Percentiles rank a stretch among this genome's conserved stretches.
These are phyloP conservation scores for Buxus sempervirens DNA, from an alignment of 164 flowering plant species.

Conservation along the genomic window DNA sequence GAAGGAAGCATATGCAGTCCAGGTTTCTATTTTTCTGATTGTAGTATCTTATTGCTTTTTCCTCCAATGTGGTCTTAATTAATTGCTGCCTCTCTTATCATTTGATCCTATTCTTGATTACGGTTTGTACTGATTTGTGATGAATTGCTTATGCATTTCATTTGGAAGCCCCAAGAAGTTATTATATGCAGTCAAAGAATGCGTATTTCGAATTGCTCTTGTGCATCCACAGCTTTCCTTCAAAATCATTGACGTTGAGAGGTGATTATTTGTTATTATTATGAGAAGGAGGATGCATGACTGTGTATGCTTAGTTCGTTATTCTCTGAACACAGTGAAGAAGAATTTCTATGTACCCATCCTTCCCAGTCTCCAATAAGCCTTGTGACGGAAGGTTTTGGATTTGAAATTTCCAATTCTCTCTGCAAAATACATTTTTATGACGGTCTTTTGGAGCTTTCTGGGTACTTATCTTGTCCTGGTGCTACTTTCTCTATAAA, in stretches of 20 bases:
- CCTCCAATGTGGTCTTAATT: background rate
- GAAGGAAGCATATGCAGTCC: constrained; percentile 76
- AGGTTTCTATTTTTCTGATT: constrained; percentile 42
- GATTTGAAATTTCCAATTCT: constrained; percentile 44
- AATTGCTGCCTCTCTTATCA: constrained; percentile 4
- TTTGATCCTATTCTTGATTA: background rate
- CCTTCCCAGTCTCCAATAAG: constrained; percentile 62
- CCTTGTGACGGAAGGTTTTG: constrained; percentile 53
- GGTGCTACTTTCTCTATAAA: constrained; percentile 36
- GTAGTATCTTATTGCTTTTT: background rate
- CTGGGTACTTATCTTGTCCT: constrained; percentile 71
- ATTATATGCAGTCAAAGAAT: constrained; percentile 66
- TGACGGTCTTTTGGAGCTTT: constrained; percentile 53
- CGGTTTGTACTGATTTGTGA: constrained; percentile 14
- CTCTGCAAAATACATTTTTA: constrained; percentile 43
- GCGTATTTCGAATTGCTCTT: constrained; percentile 65
- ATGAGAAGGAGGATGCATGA: background rate
- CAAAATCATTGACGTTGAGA: constrained; percentile 65
- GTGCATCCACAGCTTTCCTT: constrained; percentile 66
- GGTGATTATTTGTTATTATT: constrained; percentile 36
- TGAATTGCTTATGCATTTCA: constrained; percentile 11
- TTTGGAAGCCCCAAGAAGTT: constrained; percentile 71
- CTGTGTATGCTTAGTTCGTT: constrained; percentile 2
- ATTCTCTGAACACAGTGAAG: constrained; percentile 45
- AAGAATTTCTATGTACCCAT: constrained; percentile 49